These are phyloP conservation scores for Macadamia integrifolia DNA, from an alignment of 164 flowering plant species.

Conservation along the genomic window DNA sequence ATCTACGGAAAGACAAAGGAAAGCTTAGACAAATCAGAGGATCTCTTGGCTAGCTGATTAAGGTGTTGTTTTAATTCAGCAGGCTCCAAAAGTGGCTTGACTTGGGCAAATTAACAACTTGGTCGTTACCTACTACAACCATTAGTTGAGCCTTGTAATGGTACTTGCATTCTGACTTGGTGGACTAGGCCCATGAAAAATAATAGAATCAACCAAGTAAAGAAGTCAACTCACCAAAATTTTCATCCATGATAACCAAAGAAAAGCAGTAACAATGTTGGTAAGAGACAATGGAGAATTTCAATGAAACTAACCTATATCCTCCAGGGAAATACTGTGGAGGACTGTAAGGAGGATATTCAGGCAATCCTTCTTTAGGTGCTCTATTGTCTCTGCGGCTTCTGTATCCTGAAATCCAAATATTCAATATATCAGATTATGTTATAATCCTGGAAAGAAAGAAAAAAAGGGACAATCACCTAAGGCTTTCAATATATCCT, in stretches of 20 bases:
- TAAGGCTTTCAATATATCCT: neutral
- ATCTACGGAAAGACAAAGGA: no score
- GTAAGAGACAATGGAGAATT: neutral
- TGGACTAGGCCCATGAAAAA: neutral
- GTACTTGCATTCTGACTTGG: neutral
- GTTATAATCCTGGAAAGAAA: no score
- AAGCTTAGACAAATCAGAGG: no score
- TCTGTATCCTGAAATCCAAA: conserved; percentile 36
- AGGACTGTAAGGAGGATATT: conserved; percentile 49
- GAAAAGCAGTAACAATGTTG: neutral
- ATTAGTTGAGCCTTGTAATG: neutral
- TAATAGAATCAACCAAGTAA: neutral
- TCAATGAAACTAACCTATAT: conserved; percentile 34
- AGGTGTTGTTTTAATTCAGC: no score
- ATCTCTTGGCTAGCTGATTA: no score
- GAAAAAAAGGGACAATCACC: neutral
- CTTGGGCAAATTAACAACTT: no score
- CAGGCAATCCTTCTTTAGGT: conserved; percentile 36
- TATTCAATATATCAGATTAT: neutral
- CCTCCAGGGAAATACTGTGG: conserved; percentile 34
- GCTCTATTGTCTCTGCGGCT: conserved; percentile 33
- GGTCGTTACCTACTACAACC: no score
- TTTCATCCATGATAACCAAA: neutral
- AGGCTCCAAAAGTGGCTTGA: no score
- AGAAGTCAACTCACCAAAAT: neutral